Evolutionary conservation across 2,329 filamentous ascomycete species (phyloP).

Genomic region (Coniella lustricola): DNA sequence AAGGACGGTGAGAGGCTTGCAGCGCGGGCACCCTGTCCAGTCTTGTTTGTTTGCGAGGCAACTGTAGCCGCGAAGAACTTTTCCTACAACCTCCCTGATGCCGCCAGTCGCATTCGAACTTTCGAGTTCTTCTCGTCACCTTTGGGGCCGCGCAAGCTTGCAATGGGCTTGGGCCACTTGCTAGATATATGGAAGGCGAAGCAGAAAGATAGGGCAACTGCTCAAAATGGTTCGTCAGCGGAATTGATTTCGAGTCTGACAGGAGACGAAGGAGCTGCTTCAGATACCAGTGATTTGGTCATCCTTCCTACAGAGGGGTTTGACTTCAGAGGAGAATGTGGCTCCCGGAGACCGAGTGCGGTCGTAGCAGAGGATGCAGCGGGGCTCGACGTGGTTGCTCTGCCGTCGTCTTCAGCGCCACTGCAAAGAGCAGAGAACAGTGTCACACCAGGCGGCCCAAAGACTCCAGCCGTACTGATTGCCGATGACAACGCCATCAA

Average conservation of each 20-base stretch:
- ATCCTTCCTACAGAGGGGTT: not conserved
- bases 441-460: not conserved
- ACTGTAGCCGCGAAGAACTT: slow-evolving; percentile 24
- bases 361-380: not conserved
- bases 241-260: not conserved
- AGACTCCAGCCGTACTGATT: slow-evolving; percentile 23
- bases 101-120: slow-evolving; percentile 19
- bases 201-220: slow-evolving; percentile 3
- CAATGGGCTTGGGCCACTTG: slow-evolving; percentile 24
- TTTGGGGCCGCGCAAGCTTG: slow-evolving; percentile 32
- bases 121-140: slow-evolving; percentile 33
- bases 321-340: not conserved
- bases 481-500: slow-evolving; percentile 38
- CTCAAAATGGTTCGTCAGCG: not conserved
- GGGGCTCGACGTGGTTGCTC: not conserved
- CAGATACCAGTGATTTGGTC: not conserved
- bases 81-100: slow-evolving; percentile 14
- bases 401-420: slow-evolving; percentile 2
- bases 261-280: too few relatives aligned
- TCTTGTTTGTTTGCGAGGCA: slow-evolving; percentile 29
- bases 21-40: slow-evolving; percentile 2
- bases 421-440: not conserved
- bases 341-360: not conserved
- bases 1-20: slow-evolving; percentile 8
- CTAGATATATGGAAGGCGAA: slow-evolving; percentile 12